Percentiles rank a stretch among this genome's conserved stretches.
These are phyloP conservation scores for Mycena sp. DNA, from an alignment of 1,284 basidiomycete species.

Conservation along the genomic window DNA sequence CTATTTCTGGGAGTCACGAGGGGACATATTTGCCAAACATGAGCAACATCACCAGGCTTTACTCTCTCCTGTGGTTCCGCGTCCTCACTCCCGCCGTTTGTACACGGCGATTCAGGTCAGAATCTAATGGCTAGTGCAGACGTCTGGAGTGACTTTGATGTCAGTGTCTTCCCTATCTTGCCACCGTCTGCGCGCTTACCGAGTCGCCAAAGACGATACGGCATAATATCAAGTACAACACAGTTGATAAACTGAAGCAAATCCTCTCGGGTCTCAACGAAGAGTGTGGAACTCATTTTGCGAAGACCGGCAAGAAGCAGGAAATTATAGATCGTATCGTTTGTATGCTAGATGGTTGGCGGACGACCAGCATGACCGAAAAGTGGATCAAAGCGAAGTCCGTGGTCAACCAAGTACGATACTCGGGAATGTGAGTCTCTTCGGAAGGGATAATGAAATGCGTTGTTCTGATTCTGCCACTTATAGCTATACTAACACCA, in stretches of 20 bases:
- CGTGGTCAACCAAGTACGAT: constrained; percentile 69
- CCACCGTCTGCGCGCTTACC: constrained; percentile 19
- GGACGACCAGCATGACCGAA: constrained; percentile 59
- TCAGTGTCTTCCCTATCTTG: constrained; percentile 41
- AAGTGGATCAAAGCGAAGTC: constrained; percentile 72
- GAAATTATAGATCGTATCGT: constrained; percentile 81
- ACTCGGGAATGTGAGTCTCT: constrained; percentile 65
- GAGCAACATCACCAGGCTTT: background rate
- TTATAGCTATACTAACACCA: constrained; percentile 34
- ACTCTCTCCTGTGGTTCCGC: background rate
- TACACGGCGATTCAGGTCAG: background rate
- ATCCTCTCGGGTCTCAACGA: constrained; percentile 79
- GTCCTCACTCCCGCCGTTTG: constrained; percentile 7
- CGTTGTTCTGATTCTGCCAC: background rate
- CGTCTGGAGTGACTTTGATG: constrained; percentile 71
- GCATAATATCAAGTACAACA: constrained; percentile 60
- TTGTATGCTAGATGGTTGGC: constrained; percentile 66
- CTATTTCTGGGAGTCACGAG: too few relatives aligned
- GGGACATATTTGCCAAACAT: background rate
- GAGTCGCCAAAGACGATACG: constrained; percentile 48
- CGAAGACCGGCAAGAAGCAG: constrained; percentile 85
- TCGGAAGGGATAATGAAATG: background rate
- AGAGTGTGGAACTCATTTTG: constrained; percentile 67
- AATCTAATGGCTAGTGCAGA: constrained; percentile 56
- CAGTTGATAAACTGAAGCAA: constrained; percentile 83